A percentile compares a stretch with the other conserved stretches of the same genome.
phyloP scores from a whole-genome alignment of 176 grass and related monocot species.

The Chrysopogon serrulatus region DNA sequence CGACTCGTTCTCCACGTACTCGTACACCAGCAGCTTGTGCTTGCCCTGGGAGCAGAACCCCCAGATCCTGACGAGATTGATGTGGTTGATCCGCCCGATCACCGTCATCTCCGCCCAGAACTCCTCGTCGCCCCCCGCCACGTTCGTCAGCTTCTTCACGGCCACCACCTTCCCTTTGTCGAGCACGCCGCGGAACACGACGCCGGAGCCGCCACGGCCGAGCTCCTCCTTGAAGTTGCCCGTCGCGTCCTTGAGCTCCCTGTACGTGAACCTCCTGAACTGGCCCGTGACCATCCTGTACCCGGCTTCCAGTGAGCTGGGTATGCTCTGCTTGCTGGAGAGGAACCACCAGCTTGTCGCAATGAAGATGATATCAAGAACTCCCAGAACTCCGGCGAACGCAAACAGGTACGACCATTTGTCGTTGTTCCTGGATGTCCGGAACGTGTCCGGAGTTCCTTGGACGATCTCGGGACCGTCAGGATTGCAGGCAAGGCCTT shows the following conservation, averaged over 20 bases:
- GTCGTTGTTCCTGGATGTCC: background rate
- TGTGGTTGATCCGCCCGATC: constrained; percentile 64
- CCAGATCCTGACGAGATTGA: constrained; percentile 53
- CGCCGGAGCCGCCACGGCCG: constrained; percentile 52
- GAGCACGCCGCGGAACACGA: constrained; percentile 52
- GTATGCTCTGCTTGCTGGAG: constrained; percentile 28
- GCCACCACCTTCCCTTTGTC: constrained; percentile 41
- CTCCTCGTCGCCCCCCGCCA: constrained; percentile 46
- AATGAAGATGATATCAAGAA: constrained; percentile 33
- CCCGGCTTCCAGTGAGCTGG: constrained; percentile 23
- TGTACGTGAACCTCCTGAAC: constrained; percentile 59
- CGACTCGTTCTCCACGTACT: constrained; percentile 54
- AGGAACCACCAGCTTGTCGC: constrained; percentile 39
- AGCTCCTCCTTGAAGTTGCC: constrained; percentile 58
- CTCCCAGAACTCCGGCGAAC: constrained; percentile 31
- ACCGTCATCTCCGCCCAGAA: constrained; percentile 58
- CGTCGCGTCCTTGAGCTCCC: constrained; percentile 47
- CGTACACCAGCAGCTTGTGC: constrained; percentile 51
- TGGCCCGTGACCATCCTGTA: constrained; percentile 48
- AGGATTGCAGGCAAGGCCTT: constrained; percentile 23
- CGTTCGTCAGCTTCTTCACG: constrained; percentile 48
- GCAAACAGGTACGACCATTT: constrained; percentile 41
- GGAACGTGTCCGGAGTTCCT: background rate
- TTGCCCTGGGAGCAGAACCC: constrained; percentile 50
- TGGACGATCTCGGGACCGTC: background rate